These are phyloP conservation scores for Cudoniella acicularis DNA, from an alignment of 495 filamentous ascomycete genomes.

Conservation along the genomic window DNA sequence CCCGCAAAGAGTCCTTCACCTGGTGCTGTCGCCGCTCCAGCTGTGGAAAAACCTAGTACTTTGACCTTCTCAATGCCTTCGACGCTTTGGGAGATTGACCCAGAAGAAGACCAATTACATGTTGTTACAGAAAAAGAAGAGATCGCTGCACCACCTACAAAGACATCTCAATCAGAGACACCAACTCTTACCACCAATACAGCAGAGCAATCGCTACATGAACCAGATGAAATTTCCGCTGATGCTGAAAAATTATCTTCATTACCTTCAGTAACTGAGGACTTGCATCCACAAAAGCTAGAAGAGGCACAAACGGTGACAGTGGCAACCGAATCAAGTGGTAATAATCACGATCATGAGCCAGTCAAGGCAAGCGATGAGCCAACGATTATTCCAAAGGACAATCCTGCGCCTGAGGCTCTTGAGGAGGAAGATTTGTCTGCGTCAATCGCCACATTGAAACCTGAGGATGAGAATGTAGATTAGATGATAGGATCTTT, in stretches of 20 bases:
- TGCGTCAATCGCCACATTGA: conserved; percentile 19
- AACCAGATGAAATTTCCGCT: conserved; percentile 15
- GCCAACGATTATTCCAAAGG: conserved; percentile 1
- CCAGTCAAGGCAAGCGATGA: conserved; percentile 7
- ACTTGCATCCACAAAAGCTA: conserved; percentile 1
- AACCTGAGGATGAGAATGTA: conserved; percentile 16
- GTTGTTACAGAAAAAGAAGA: conserved; percentile 22
- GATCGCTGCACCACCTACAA: conserved; percentile 20
- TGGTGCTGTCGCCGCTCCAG: conserved; percentile 25
- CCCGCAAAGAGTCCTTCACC: conserved; percentile 38
- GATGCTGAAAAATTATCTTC: conserved; percentile 1
- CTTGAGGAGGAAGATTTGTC: conserved; percentile 15
- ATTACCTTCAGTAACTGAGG: conserved; percentile 13
- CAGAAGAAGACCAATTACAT: conserved; percentile 43
- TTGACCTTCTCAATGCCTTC: conserved; percentile 33
- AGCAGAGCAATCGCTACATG: conserved; percentile 28
- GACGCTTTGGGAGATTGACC: conserved; percentile 47
- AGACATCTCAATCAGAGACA: conserved; percentile 28
- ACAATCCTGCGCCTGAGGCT: neutral
- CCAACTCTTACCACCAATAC: conserved; percentile 27
- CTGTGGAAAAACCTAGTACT: conserved; percentile 23
- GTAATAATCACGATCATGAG: conserved; percentile 10
- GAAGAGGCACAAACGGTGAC: conserved; percentile 17
- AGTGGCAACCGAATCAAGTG: neutral
- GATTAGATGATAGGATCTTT: conserved; percentile 9